Evolutionary conservation across 1,284 basidiomycete genomes (phyloP).

Genomic region (Omphalotus olearius): DNA sequence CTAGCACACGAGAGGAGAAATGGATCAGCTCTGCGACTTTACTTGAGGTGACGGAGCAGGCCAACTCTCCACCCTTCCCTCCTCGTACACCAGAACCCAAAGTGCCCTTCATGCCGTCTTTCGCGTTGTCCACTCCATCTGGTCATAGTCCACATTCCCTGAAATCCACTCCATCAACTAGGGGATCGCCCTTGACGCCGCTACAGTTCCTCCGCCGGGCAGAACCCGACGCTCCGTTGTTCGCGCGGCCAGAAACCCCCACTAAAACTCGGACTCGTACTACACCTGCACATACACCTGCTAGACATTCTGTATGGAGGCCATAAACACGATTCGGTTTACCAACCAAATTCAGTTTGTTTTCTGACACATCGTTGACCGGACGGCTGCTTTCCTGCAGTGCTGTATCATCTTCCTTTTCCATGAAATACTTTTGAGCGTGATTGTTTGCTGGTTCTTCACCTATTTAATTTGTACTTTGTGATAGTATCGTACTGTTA

Average conservation of each 20-base stretch:
- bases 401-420: not conserved
- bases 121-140: constrained; percentile 40
- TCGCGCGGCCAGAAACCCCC: constrained; percentile 24
- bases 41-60: constrained; percentile 43
- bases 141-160: constrained; percentile 44
- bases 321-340: constrained; percentile 25
- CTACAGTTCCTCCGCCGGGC: constrained; percentile 47
- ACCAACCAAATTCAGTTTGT: not conserved
- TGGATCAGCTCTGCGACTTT: constrained; percentile 81
- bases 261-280: constrained; percentile 23
- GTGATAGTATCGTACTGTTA: not conserved
- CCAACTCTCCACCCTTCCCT: constrained; percentile 37
- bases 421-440: not conserved
- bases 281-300: constrained; percentile 25
- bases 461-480: not conserved
- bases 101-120: constrained; percentile 38
- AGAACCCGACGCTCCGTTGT: constrained; percentile 33
- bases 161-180: constrained; percentile 38
- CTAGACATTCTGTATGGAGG: constrained; percentile 37
- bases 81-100: constrained; percentile 69
- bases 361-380: not conserved
- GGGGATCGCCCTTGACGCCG: constrained; percentile 44
- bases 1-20: constrained; percentile 56
- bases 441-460: not conserved
- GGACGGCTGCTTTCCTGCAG: not conserved